Percentiles rank a stretch among this genome's conserved stretches.
Evolutionary conservation across 2,329 filamentous ascomycete genomes (phyloP).

Genomic region (Paecilomyces fulvus): DNA sequence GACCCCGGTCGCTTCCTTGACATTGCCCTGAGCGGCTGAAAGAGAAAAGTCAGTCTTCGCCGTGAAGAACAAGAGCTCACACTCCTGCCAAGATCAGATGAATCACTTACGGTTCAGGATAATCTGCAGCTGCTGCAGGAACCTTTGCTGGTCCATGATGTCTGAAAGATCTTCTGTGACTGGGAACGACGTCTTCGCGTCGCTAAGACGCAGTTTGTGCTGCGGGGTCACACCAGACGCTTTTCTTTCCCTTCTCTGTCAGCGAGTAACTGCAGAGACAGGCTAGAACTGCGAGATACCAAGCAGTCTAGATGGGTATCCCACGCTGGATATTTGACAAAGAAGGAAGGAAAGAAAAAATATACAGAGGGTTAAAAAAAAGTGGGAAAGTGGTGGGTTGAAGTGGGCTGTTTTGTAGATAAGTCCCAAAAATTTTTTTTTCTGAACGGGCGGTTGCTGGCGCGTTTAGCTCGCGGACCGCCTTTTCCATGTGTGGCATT

Average conservation of each 20-base stretch:
- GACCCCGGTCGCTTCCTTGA: constrained; percentile 82
- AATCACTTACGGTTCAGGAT: constrained; percentile 71
- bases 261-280: not conserved
- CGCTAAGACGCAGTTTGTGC: not conserved
- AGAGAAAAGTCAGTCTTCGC: constrained; percentile 1
- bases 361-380: not conserved
- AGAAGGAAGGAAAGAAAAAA: constrained; percentile 1
- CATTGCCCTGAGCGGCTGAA: constrained; percentile 75
- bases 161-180: not conserved
- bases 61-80: constrained; percentile 1
- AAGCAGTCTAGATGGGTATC: not conserved
- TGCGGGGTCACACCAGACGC: not conserved
- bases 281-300: not conserved
- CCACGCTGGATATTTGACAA: not conserved
- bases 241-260: not conserved
- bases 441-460: constrained; percentile 1
- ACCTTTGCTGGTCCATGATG: constrained; percentile 71
- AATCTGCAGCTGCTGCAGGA: constrained; percentile 78
- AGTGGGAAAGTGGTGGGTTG: constrained; percentile 1
- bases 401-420: constrained; percentile 3
- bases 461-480: not conserved
- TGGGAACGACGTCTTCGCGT: not conserved
- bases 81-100: not conserved
- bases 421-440: constrained; percentile 2
- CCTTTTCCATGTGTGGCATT: constrained; percentile 2